Conservation (phyloP, 306 rosid species). For the Prunus mira region DNA sequence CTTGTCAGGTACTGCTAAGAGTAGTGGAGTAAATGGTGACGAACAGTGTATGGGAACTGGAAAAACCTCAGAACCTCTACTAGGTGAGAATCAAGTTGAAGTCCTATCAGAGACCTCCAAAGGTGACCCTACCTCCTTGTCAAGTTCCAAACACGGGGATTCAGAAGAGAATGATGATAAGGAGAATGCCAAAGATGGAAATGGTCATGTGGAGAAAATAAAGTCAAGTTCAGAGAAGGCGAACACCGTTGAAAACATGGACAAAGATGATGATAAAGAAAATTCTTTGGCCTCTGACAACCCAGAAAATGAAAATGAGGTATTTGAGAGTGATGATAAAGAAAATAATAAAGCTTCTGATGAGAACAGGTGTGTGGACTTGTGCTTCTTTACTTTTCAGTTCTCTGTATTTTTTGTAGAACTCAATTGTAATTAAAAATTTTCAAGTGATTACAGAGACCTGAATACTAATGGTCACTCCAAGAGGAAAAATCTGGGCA, state of each 20-base stretch:
- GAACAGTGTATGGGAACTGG: conserved; percentile 14
- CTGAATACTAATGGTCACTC: conserved; percentile 10
- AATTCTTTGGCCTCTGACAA: conserved; percentile 35
- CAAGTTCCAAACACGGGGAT: conserved; percentile 25
- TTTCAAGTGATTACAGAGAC: conserved; percentile 37
- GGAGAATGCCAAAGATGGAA: background rate
- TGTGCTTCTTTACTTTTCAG: background rate
- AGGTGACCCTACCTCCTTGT: conserved; percentile 20
- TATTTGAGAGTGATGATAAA: conserved; percentile 44
- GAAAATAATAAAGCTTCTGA: conserved; percentile 50
- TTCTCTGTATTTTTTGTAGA: conserved; percentile 12
- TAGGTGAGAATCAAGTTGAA: conserved; percentile 17
- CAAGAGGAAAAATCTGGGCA: conserved; percentile 36
- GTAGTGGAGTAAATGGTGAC: conserved; percentile 10
- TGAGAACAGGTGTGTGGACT: conserved; percentile 55
- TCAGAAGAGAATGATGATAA: conserved; percentile 1
- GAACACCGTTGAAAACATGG: conserved; percentile 19
- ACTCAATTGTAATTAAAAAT: background rate
- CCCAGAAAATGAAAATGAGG: conserved; percentile 39
- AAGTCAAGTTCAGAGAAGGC: conserved; percentile 21
- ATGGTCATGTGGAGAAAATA: conserved; percentile 28
- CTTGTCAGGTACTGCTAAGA: conserved; percentile 31
- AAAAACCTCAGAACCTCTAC: conserved; percentile 9
- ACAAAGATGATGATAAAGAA: conserved; percentile 40
- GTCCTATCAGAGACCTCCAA: conserved; percentile 28